A percentile compares a stretch with the other conserved stretches of the same genome.
Conservation (phyloP, 2,329 filamentous ascomycete genomes). For the Neopestalotiopsis sp. region DNA sequence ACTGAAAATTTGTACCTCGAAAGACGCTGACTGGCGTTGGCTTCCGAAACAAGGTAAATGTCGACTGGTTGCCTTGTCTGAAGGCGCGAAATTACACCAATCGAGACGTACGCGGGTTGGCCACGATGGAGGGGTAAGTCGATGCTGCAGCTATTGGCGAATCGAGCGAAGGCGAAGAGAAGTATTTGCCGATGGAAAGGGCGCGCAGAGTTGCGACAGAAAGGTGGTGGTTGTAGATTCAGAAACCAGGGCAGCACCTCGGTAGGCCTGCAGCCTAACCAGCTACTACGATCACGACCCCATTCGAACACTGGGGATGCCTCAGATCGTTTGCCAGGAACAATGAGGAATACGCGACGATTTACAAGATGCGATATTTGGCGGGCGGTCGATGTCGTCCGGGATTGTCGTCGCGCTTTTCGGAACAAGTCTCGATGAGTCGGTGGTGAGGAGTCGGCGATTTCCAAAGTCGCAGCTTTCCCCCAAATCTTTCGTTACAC, state of each 20-base stretch:
- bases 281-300: conserved; percentile 15
- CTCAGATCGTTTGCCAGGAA: background rate
- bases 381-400: background rate
- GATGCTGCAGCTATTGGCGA: background rate
- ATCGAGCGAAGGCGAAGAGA: background rate
- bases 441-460: conserved; percentile 11
- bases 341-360: background rate
- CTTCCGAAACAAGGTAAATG: too few species aligned
- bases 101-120: background rate
- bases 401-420: background rate
- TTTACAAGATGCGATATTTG: background rate
- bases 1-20: background rate
- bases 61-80: background rate
- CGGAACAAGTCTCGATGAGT: background rate
- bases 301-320: conserved; percentile 4
- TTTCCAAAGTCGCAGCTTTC: conserved; percentile 7
- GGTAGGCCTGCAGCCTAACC: conserved; percentile 16
- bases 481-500: conserved; percentile 20
- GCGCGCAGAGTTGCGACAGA: background rate
- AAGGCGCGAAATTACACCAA: background rate
- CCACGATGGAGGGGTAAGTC: background rate
- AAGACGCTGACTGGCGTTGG: too few species aligned
- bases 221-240: background rate
- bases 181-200: conserved; percentile 6
- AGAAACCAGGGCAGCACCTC: conserved; percentile 1